Conservation (phyloP, 805 yeast genomes). For the Candida koratica region DNA sequence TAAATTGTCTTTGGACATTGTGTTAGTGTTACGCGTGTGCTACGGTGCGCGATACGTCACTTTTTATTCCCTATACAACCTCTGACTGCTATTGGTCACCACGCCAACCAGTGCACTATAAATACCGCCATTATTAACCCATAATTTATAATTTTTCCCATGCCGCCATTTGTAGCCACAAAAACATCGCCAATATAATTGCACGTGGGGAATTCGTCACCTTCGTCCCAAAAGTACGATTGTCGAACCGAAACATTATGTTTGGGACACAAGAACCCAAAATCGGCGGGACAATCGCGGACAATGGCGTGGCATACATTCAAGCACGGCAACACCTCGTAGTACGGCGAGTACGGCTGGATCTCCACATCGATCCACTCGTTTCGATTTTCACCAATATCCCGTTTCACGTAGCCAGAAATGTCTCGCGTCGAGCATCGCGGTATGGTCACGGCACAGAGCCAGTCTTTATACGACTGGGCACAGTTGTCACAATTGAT, state of each 20-base stretch:
- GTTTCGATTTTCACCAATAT: slow-evolving; percentile 54
- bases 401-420: slow-evolving; percentile 45
- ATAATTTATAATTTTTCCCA: neutral
- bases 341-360: slow-evolving; percentile 58
- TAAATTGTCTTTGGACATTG: slow-evolving; percentile 40
- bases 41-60: too few species aligned
- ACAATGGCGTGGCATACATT: slow-evolving; percentile 76
- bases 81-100: too few species aligned
- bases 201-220: slow-evolving; percentile 29
- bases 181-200: slow-evolving; percentile 32
- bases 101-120: slow-evolving; percentile 1
- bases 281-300: slow-evolving; percentile 75
- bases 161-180: slow-evolving; percentile 3
- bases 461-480: slow-evolving; percentile 73
- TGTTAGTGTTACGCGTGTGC: slow-evolving; percentile 6
- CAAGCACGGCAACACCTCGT: slow-evolving; percentile 83
- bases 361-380: slow-evolving; percentile 47
- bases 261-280: slow-evolving; percentile 73
- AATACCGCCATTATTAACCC: slow-evolving; percentile 1
- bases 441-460: slow-evolving; percentile 85
- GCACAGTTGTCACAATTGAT: slow-evolving; percentile 71
- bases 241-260: slow-evolving; percentile 26
- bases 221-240: slow-evolving; percentile 45
- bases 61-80: too few species aligned
- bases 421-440: slow-evolving; percentile 61